Evolutionary conservation across 2,329 filamentous ascomycete species (phyloP).

Genomic region (Aspergillus ibericus): DNA sequence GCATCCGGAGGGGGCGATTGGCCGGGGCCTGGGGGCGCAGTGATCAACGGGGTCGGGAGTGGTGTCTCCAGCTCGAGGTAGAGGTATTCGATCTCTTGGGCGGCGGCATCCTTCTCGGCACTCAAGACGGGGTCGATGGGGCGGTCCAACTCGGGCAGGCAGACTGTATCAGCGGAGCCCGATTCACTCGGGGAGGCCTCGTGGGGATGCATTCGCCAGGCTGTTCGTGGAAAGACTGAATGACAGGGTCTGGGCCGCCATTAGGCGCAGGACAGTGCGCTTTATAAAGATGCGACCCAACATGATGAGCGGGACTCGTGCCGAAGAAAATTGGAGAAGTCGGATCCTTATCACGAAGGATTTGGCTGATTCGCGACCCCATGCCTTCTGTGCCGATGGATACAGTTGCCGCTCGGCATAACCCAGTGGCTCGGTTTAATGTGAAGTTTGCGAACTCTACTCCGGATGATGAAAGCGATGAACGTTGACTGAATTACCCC

Average conservation of each 20-base stretch:
- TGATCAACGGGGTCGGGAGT: constrained; percentile 49
- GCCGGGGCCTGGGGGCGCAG: constrained; percentile 29
- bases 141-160: not conserved
- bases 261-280: not conserved
- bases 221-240: too few species aligned
- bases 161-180: not conserved
- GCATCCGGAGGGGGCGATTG: constrained; percentile 51
- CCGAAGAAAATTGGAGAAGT: not conserved
- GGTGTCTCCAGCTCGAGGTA: constrained; percentile 64
- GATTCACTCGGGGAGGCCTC: not conserved
- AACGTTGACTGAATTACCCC: too few species aligned
- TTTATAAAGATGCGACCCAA: not conserved
- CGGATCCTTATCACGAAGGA: not conserved
- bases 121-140: not conserved
- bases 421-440: too few species aligned
- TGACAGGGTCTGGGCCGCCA: too few species aligned
- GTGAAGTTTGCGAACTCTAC: too few species aligned
- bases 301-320: not conserved
- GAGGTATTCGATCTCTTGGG: constrained; percentile 51
- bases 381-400: too few species aligned
- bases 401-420: too few species aligned
- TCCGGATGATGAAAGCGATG: too few species aligned
- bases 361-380: not conserved
- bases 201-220: not conserved
- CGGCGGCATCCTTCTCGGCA: not conserved